phyloP scores from a whole-genome alignment of 2,329 filamentous ascomycete genomes.

The Arthrobotrys conoides region DNA sequence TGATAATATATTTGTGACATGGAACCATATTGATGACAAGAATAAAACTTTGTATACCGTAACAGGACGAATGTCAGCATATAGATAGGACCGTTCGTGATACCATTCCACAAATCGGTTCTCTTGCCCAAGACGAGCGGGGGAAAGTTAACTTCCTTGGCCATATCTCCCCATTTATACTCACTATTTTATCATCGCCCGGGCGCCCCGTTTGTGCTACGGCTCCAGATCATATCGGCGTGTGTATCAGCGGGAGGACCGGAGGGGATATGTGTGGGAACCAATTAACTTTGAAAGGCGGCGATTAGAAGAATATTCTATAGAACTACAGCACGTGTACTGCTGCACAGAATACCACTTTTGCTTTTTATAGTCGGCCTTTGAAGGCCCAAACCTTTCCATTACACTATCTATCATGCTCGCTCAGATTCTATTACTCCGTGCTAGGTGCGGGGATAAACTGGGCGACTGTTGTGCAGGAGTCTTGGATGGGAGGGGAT shows the following conservation, averaged over 20 bases:
- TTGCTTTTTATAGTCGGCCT: neutral
- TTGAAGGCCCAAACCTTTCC: neutral
- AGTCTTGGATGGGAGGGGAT: slow-evolving; percentile 9
- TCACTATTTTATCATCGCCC: neutral
- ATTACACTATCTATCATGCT: neutral
- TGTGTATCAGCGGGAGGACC: slow-evolving; percentile 35
- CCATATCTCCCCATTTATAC: neutral
- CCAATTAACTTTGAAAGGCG: slow-evolving; percentile 21
- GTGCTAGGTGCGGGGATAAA: neutral
- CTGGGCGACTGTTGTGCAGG: slow-evolving; percentile 35
- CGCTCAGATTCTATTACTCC: neutral
- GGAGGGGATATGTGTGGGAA: slow-evolving; percentile 8
- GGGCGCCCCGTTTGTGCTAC: slow-evolving; percentile 30
- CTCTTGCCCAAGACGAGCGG: slow-evolving; percentile 28
- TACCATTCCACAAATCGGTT: slow-evolving; percentile 42
- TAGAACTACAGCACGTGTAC: slow-evolving; percentile 45
- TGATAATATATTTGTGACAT: slow-evolving; percentile 23
- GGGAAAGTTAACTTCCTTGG: neutral
- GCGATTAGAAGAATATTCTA: slow-evolving; percentile 49
- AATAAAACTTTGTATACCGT: slow-evolving; percentile 46
- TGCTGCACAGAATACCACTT: slow-evolving; percentile 18
- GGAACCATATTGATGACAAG: slow-evolving; percentile 18
- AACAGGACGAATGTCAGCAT: slow-evolving; percentile 19
- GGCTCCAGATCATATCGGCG: slow-evolving; percentile 44
- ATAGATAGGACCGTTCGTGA: slow-evolving; percentile 22